phyloP scores from a whole-genome alignment of 331 rosid species.

The Malus hybrid region DNA sequence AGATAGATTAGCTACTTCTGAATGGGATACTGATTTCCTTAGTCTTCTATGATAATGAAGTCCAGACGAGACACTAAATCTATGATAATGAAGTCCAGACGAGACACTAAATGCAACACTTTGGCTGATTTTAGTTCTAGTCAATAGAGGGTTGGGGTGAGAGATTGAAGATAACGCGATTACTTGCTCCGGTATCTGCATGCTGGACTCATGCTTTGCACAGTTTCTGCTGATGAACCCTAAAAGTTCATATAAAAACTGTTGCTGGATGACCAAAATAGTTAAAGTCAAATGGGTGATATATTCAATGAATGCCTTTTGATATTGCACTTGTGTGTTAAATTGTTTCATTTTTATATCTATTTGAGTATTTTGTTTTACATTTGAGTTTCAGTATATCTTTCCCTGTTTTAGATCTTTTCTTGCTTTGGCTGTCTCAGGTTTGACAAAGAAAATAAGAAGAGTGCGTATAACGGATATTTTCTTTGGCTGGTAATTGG shows the following conservation, averaged over 20 bases:
- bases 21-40: not conserved
- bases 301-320: not conserved
- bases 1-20: not conserved
- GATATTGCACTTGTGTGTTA: not conserved
- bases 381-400: not conserved
- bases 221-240: not conserved
- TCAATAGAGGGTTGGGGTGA: not conserved
- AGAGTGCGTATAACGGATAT: constrained; percentile 41
- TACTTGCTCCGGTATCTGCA: not conserved
- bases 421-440: constrained; percentile 40
- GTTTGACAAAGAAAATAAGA: constrained; percentile 71
- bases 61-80: not conserved
- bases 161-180: not conserved
- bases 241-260: not conserved
- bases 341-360: not conserved
- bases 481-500: constrained; percentile 73
- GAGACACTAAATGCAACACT: not conserved
- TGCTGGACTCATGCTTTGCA: not conserved
- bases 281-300: not conserved
- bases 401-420: not conserved
- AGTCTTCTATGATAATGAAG: not conserved
- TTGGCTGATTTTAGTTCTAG: not conserved
- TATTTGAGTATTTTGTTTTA: not conserved
- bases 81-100: not conserved
- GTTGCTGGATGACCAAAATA: not conserved